phyloP scores from a whole-genome alignment of 306 rosid species.

The Mucuna pruriens region DNA sequence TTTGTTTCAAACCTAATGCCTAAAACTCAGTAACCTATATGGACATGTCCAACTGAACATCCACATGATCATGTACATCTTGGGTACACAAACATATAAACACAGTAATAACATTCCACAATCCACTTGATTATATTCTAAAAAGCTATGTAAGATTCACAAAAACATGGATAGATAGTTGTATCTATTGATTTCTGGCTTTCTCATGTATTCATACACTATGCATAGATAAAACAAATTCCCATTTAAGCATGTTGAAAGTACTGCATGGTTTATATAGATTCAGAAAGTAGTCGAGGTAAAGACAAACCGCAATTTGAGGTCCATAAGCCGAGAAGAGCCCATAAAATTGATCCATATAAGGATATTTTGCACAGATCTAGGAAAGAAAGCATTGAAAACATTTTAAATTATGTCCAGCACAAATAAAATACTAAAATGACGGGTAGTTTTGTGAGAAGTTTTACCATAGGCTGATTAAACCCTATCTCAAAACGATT shows the following conservation, averaged over 20 bases:
- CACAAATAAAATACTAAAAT: constrained; percentile 7
- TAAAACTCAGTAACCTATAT: neutral
- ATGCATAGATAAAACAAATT: constrained; percentile 13
- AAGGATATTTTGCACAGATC: constrained; percentile 71
- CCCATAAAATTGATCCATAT: constrained; percentile 68
- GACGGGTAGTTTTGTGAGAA: neutral
- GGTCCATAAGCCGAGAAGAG: constrained; percentile 69
- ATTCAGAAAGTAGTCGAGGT: constrained; percentile 32
- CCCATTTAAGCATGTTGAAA: constrained; percentile 23
- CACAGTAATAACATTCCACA: neutral
- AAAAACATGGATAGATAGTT: constrained; percentile 8
- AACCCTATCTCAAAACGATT: constrained; percentile 72
- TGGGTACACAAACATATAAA: neutral
- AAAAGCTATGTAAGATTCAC: constrained; percentile 6
- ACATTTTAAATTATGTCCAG: constrained; percentile 16
- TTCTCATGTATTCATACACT: constrained; percentile 6
- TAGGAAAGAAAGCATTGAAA: constrained; percentile 27
- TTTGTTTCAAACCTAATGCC: neutral
- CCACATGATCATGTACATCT: neutral
- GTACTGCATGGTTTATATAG: neutral
- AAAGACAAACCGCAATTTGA: constrained; percentile 70
- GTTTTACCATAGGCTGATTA: constrained; percentile 66
- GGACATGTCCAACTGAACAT: neutral
- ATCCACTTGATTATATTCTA: neutral
- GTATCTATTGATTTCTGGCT: constrained; percentile 18